Percentiles rank a stretch among this genome's conserved stretches.
Conservation (phyloP, 495 filamentous ascomycete species). For the Neurospora intermedia region DNA sequence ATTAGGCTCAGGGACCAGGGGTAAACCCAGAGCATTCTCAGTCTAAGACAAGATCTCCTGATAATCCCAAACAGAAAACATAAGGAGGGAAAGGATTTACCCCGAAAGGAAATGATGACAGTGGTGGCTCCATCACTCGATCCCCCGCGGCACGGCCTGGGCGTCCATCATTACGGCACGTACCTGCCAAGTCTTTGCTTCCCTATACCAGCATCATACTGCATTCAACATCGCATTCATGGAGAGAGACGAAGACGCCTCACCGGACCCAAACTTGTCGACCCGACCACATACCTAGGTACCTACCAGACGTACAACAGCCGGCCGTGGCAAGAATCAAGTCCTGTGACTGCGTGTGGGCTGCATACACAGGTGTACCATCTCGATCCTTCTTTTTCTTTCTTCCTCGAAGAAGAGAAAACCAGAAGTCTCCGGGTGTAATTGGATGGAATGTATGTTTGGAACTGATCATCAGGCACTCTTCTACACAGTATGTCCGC, state of each 20-base stretch:
- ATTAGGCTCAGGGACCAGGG: background rate
- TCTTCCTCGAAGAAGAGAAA: background rate
- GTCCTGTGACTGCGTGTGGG: background rate
- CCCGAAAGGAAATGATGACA: background rate
- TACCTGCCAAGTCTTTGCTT: background rate
- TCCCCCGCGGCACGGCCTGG: background rate
- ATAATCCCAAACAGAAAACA: background rate
- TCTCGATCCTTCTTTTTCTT: background rate
- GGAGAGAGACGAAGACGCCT: background rate
- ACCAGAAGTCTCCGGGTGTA: background rate
- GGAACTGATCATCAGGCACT: background rate
- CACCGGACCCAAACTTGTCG: background rate
- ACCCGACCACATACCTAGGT: background rate
- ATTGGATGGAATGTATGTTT: background rate
- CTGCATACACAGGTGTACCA: background rate
- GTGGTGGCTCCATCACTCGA: background rate
- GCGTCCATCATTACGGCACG: background rate
- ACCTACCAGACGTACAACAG: background rate
- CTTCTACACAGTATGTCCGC: background rate
- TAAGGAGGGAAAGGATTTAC: background rate
- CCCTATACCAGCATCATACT: background rate
- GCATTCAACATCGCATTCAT: background rate
- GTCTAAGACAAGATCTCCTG: background rate
- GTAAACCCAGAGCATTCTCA: background rate
- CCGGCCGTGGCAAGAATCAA: background rate